These are phyloP conservation scores for Pisolithus sp. DNA, from an alignment of 768 basidiomycete genomes.

Conservation along the genomic window DNA sequence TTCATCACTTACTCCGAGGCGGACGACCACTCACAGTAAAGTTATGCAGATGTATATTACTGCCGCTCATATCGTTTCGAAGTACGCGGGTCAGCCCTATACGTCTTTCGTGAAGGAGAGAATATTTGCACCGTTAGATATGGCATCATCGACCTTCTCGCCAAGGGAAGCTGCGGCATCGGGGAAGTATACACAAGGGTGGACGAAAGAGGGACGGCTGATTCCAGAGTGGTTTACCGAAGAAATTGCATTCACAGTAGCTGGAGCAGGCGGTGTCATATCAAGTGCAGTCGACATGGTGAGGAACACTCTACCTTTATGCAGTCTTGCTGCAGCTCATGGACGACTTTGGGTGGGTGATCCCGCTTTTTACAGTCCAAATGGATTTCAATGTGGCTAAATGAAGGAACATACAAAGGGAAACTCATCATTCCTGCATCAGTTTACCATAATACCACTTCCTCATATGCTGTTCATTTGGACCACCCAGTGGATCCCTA, in stretches of 20 bases:
- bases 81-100: constrained; percentile 29
- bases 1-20: neutral
- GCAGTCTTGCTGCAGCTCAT: no score
- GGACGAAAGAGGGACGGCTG: constrained; percentile 26
- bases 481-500: constrained; percentile 7
- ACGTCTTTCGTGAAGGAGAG: constrained; percentile 36
- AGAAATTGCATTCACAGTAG: constrained; percentile 15
- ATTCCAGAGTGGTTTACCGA: constrained; percentile 30
- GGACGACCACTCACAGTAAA: neutral
- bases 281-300: constrained; percentile 40
- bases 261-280: constrained; percentile 40
- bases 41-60: constrained; percentile 35
- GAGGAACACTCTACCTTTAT: constrained; percentile 3
- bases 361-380: constrained; percentile 23
- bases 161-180: constrained; percentile 24
- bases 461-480: constrained; percentile 22
- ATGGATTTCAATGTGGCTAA: constrained; percentile 34
- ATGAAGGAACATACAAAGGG: constrained; percentile 27
- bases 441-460: constrained; percentile 25
- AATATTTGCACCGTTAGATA: constrained; percentile 35
- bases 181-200: constrained; percentile 30
- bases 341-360: neutral
- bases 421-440: constrained; percentile 27
- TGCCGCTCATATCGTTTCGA: constrained; percentile 28
- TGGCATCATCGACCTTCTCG: constrained; percentile 36